Percentiles rank a stretch among this genome's conserved stretches.
phyloP scores from a whole-genome alignment of 2,329 filamentous ascomycete genomes.

The Diaporthe longicolla region DNA sequence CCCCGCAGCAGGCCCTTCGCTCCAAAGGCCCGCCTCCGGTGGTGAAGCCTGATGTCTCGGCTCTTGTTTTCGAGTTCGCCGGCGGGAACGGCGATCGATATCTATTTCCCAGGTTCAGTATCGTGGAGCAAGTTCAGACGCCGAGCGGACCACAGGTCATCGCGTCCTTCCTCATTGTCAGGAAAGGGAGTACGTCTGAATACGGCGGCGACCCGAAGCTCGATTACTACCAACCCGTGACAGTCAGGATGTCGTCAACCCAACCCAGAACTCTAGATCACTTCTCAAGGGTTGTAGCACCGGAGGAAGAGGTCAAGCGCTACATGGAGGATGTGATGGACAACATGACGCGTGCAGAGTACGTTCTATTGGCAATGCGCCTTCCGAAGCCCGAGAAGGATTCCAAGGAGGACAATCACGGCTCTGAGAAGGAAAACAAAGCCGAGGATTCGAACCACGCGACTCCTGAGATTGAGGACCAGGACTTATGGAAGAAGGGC shows the following conservation, averaged over 20 bases:
- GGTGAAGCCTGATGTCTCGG: conserved; percentile 72
- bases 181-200: conserved; percentile 77
- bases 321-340: conserved; percentile 82
- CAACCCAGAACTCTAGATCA: conserved; percentile 72
- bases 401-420: conserved; percentile 50
- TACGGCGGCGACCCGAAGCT: conserved; percentile 73
- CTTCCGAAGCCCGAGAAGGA: conserved; percentile 64
- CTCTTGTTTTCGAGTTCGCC: conserved; percentile 78
- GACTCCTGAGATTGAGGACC: conserved; percentile 47
- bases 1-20: conserved; percentile 67
- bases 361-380: conserved; percentile 76
- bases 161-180: conserved; percentile 83
- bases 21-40: conserved; percentile 71
- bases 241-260: conserved; percentile 69
- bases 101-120: conserved; percentile 83
- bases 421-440: conserved; percentile 44
- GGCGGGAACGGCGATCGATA: conserved; percentile 80
- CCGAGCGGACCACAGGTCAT: conserved; percentile 72
- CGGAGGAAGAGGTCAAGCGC: conserved; percentile 72
- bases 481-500: conserved; percentile 35
- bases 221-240: conserved; percentile 84
- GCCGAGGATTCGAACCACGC: conserved; percentile 38
- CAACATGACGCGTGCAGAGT: conserved; percentile 77
- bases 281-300: conserved; percentile 72
- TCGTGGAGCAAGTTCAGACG: conserved; percentile 75